A percentile compares a stretch with the other conserved stretches of the same genome.
phyloP scores from a whole-genome alignment of 495 filamentous ascomycete genomes.

The Glonium stellatum region DNA sequence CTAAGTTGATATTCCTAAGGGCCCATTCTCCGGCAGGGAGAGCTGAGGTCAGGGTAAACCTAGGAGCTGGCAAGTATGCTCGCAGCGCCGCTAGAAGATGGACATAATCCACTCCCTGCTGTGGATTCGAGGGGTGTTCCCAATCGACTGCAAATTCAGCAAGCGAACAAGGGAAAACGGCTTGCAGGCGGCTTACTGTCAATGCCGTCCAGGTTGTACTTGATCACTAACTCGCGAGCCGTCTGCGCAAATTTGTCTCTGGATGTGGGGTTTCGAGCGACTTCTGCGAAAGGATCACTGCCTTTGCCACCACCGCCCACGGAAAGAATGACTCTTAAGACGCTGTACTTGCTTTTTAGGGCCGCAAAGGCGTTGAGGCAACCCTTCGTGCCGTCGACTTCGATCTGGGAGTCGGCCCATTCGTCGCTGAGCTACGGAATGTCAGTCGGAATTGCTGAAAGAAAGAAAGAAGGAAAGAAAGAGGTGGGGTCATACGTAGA shows the following conservation, averaged over 20 bases:
- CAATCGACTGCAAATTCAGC: constrained; percentile 61
- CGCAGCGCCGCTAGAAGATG: constrained; percentile 63
- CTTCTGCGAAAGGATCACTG: constrained; percentile 68
- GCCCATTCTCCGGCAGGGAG: constrained; percentile 72
- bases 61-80: constrained; percentile 61
- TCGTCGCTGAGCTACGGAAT: constrained; percentile 69
- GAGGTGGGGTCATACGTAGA: constrained; percentile 54
- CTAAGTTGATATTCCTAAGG: constrained; percentile 69
- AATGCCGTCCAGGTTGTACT: constrained; percentile 75
- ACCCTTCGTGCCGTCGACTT: constrained; percentile 69
- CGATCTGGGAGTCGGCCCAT: constrained; percentile 72
- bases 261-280: constrained; percentile 54
- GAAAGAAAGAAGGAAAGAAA: not conserved
- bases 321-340: constrained; percentile 76
- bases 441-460: constrained; percentile 6
- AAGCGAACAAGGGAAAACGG: not conserved
- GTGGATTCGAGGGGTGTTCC: constrained; percentile 69
- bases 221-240: constrained; percentile 63
- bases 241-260: constrained; percentile 67
- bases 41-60: constrained; percentile 70
- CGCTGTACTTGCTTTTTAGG: constrained; percentile 66
- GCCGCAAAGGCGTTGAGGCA: constrained; percentile 69
- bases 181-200: constrained; percentile 54
- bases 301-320: constrained; percentile 75
- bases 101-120: constrained; percentile 68